These are phyloP conservation scores for Hypoxylon sp. DNA, from an alignment of 2,329 filamentous ascomycete species.

Conservation along the genomic window DNA sequence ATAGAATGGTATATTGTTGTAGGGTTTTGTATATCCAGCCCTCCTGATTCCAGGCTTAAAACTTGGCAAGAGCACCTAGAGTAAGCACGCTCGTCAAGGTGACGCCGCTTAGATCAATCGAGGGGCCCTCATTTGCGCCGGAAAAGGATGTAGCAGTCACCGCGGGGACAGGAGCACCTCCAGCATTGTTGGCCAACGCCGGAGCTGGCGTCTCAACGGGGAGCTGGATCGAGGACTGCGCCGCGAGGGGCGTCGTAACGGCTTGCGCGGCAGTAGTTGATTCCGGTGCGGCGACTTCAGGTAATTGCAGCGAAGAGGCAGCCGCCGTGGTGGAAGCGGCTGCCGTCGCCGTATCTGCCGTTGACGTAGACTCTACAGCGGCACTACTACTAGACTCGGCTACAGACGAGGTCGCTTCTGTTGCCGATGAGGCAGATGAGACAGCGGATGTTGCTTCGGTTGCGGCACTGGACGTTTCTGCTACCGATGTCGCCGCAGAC, in stretches of 20 bases:
- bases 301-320: constrained; percentile 43
- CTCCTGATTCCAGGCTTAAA: background rate
- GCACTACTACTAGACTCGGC: background rate
- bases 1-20: no score
- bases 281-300: constrained; percentile 23
- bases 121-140: constrained; percentile 50
- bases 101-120: constrained; percentile 50
- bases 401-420: background rate
- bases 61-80: constrained; percentile 46
- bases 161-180: constrained; percentile 29
- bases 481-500: background rate
- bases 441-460: background rate
- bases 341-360: constrained; percentile 1
- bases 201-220: constrained; percentile 38
- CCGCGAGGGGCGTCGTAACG: constrained; percentile 18
- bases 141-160: constrained; percentile 42
- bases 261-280: constrained; percentile 3
- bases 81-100: constrained; percentile 49
- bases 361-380: background rate
- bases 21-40: background rate
- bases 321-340: constrained; percentile 30
- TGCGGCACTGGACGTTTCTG: background rate
- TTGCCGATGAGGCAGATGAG: background rate
- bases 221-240: constrained; percentile 42
- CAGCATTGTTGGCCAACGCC: constrained; percentile 31